Evolutionary conservation across 2,329 filamentous ascomycete species (phyloP).

Genomic region (Epichloe hybrida): DNA sequence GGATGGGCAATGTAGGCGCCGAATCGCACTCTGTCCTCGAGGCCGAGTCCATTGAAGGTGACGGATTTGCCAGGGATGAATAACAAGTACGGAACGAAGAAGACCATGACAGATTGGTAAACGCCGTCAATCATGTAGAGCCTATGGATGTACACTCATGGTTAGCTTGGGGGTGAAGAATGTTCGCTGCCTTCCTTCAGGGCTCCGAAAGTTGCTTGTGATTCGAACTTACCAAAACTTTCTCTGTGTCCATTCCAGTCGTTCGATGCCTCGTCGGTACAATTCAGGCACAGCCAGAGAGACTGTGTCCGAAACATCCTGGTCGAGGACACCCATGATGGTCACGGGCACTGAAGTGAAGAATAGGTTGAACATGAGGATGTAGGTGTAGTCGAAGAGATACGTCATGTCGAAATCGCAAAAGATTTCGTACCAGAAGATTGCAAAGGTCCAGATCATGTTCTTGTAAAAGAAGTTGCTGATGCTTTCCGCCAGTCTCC

Average conservation of each 20-base stretch:
- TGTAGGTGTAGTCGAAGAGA: constrained; percentile 95
- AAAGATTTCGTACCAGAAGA: constrained; percentile 97
- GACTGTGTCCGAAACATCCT: constrained; percentile 89
- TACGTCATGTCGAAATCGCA: constrained; percentile 95
- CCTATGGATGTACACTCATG: constrained; percentile 30
- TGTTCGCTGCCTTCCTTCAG: background rate
- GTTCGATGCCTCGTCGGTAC: constrained; percentile 89
- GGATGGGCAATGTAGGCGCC: constrained; percentile 79
- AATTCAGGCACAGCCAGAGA: constrained; percentile 90
- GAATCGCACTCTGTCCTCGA: constrained; percentile 71
- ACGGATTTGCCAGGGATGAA: constrained; percentile 57
- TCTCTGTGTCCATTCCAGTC: constrained; percentile 84
- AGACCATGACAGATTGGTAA: constrained; percentile 88
- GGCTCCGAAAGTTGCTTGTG: background rate
- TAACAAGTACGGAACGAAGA: constrained; percentile 81
- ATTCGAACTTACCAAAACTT: constrained; percentile 74
- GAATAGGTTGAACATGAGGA: constrained; percentile 88
- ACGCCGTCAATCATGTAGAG: constrained; percentile 88
- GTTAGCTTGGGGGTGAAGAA: constrained; percentile 3
- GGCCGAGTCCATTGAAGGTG: constrained; percentile 56
- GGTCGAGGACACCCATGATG: constrained; percentile 91
- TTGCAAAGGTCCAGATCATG: constrained; percentile 89
- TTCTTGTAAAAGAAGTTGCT: constrained; percentile 99
- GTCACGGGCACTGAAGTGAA: constrained; percentile 94
- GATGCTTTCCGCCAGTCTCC: constrained; percentile 80